Evolutionary conservation across 345 rosid species (phyloP), one percentile per base, ranked within the genome.

Genomic region (Laguncularia racemosa): DNA sequence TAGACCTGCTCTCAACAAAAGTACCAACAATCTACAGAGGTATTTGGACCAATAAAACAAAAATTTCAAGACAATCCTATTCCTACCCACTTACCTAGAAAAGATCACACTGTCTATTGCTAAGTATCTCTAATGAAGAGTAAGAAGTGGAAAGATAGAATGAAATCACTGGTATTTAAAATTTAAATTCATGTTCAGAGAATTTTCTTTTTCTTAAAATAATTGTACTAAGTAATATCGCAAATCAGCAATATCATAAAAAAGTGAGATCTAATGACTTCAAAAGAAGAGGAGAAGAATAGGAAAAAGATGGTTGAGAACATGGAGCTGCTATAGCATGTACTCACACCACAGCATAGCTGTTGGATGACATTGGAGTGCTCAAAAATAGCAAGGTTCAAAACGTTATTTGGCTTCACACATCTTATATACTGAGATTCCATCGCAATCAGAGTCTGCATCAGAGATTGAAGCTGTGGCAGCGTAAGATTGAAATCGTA

Each of bases 361-460:
- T 93, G 99, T 59, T 93, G 99, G 66, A 93, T 83, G 75, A 93
- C 74, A 67, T 83, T 93, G 67, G 58, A 56, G 66, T 93, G 86
- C 82, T 93, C 99, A 75, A 93, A 89, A 65, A 93, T 78, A 48
- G 83, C 80, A 67, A 97, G 99, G 66, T 86, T 89, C 28, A 89
- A 82, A 56, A 61, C 78, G 79, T 85, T 83, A 71, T 93, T 93
- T 18, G 99, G 99, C 84, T 93, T 93, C 77, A 93, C 96, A 62
- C 99, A 93, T 85, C 99, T 81, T 76, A 93, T 89, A 82, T 93
- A 93, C 72, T 93, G 97, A 63, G 99, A 97, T 72, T 87, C 96
- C 21, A 95, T 93, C 14, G 74, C 74, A 69, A 59, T 93, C 78
- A 93, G 76, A 12, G 89, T 82, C 76, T 93, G 97, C 99, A 93